Evolutionary conservation across 768 basidiomycete genomes (phyloP), one percentile per base, ranked within the genome.

Genomic region (Leccinum boreale): DNA sequence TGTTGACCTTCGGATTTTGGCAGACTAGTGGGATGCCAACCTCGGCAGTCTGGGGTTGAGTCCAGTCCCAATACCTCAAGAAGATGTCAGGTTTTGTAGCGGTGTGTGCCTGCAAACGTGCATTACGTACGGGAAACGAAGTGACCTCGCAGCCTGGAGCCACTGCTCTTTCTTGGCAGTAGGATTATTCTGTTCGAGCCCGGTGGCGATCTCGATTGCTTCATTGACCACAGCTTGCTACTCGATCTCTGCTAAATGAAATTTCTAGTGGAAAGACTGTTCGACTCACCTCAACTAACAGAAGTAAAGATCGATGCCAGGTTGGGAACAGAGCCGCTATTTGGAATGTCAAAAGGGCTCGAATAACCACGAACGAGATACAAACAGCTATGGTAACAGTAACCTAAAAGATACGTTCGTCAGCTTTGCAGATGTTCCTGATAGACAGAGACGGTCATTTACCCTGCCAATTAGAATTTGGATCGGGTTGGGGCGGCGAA

Each of bases 301-400:
- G 5, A 29, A 61, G 0, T n/a, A 57, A 42, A 19, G 60, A 46
- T 46, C 65, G 62, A 12, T 66, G 65, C 65, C 65, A 66, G 15
- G 65, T 46, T 23, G 65, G 65, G 47, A 66, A 66, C n/a, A 66
- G 23, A 29, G 65, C 55, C 46, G 65, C 65, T 66, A 24, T 52
- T 39, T n/a, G 15, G 19, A 28, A 31, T 48, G 28, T 67, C 42
- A 67, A 23, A 8, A 8, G 11, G 6, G 5, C 5, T 52, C 15
- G 1, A 21, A 49, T 21, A 4, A 5, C 1, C 1, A 1, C 3
- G 15, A n/a, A 5, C 12, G 2, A 28, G 23, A 10, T 10, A 56
- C 65, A 12, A 17, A 66, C 65, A 56, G 21, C n/a, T 46, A 39
- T 66, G 65, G 33, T 61, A 64, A 51, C 65, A 66, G 47, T 67